Base-by-base conservation (phyloP, 208 protist species). In the Acanthamoeba royreba region DNA sequence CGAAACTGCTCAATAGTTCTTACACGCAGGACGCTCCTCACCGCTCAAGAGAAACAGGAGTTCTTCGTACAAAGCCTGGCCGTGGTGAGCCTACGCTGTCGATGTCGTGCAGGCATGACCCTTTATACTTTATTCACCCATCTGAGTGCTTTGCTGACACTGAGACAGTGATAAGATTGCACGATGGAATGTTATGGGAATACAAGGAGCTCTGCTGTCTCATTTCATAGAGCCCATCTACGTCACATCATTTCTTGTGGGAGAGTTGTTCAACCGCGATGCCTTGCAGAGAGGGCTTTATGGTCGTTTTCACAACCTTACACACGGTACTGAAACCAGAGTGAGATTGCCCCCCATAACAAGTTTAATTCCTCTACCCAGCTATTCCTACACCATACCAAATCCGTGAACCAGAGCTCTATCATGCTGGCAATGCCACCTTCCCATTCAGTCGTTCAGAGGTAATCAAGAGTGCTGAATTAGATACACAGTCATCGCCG, bases 161-260 rank as follows among this genome's bases (percentile, higher is more conserved):
- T n/a, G n/a, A n/a, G n/a, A 55, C n/a, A 93, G 85, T 61, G 94
- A 95, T 52, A 95, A 95, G 52, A 95, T 95, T 45, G 94, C 94
- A 0, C 69, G 85, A 28, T 95, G 94, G 94, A 95, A 94, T 40
- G 49, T 94, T 11, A 19, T 95, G 22, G 94, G 94, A 7, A 53
- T 94, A 38, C 94, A 95, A 47, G 94, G 94, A n/a, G 83, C 94
- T 42, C 52, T 95, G 49, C 81, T 95, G 33, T 94, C 92, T 15
- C 66, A 92, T 13, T 94, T 95, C 55, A 43, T 94, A 2, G 22
- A 88, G 25, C 85, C 66, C 22, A 79, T 95, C 31, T 95, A 90
- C 72, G 33, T 95, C 35, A 22, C 9, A 33, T 85, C 52, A 5
- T 92, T 95, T 9, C 89, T 33, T 33, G 52, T 95, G 33, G 85